Base-by-base conservation (phyloP, 139 green algal species). In the Desmodesmus armatus region DNA sequence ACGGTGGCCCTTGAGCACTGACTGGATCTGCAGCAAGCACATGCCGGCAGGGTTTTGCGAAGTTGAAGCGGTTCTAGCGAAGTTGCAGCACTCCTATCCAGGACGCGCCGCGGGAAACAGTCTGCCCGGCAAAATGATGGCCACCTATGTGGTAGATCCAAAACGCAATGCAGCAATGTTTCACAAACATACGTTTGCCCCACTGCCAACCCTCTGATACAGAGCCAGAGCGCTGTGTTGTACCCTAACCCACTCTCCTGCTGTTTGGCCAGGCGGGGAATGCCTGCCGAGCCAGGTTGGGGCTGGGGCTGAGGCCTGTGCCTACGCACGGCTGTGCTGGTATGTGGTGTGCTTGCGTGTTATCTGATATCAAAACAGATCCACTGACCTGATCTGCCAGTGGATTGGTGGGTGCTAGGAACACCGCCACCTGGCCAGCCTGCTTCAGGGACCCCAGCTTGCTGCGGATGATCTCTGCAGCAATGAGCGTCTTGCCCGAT, bases 401-500 rank as follows among this genome's bases (percentile, higher is more conserved):
- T 33, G 77, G 77, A 37, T 83, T 83, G 2, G 77, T 83, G 55
- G 77, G 77, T 49, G 77, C 77, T 37, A 83, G 39, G 77, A 83
- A 83, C 11, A 83, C 25, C 5, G 74, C n/a, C 4, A 39, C 37
- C n/a, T 83, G 74, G 40, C 41, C 4, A 29, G 73, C 73, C 39
- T 40, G 40, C 31, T n/a, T 75, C 3, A 67, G 31, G 23, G 47
- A 29, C 33, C 31, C 15, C 33, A n/a, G 33, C 19, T 35, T 31
- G 31, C 21, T 13, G 15, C 35, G 15, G 73, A 63, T 69, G 31
- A 63, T 33, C 49, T 65, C 73, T 51, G 77, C 77, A 72, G 77
- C 77, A 62, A 83, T 83, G 27, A 69, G 58, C 15, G 77, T 83
- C 77, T 83, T 83, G 77, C 77, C 77, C 74, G 77, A 72, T 13